Base-by-base conservation (phyloP, 2,329 filamentous ascomycete species). In the Fusarium praegraminearum region DNA sequence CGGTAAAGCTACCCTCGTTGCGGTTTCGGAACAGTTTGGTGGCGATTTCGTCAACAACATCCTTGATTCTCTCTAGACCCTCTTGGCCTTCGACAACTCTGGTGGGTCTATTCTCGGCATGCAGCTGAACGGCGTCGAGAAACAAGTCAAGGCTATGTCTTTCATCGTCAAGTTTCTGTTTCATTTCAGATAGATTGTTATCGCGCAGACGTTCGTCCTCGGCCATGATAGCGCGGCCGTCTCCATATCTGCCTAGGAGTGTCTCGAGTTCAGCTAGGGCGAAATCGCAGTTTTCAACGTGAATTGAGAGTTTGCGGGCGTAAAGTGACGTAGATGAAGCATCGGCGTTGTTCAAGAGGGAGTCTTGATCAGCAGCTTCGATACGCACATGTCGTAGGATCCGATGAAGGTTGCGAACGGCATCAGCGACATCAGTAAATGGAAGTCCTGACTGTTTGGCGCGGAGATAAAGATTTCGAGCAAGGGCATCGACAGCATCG, bases 1-100 rank as follows among this genome's bases (percentile, higher is more conserved):
- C 81, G 20, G 74, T 64, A 55, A 81, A 73, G 61, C 78, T 75
- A 55, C 77, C 79, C 56, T 77, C 79, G 65, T 80, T 77, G 45
- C 79, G 78, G 53, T 81, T 80, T 13, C 80, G 79, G 52, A 84
- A 85, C 26, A 90, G 80, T 13, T 83, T 81, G 13, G 80, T 76
- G 5, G 88, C 87, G 66, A 90, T 85, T 32, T 78, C 77, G 70
- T 90, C 87, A 33, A 90, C 85, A 72, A 89, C 88, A 74, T 87
- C 84, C 75, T 88, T 86, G 73, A 90, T 88, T 10, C 76, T 75
- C 59, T 89, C 85, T 35, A 89, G 77, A 26, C 82, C 78, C 20
- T 79, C 76, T 44, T 76, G 80, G 46, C 80, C 76, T 38, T 81
- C 74, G 13, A 76, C 76, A 50, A 80, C 69, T 35, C 65, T 72